These are phyloP conservation scores for Evernia prunastri DNA, from an alignment of 495 filamentous ascomycete species.

Conservation along the genomic window DNA sequence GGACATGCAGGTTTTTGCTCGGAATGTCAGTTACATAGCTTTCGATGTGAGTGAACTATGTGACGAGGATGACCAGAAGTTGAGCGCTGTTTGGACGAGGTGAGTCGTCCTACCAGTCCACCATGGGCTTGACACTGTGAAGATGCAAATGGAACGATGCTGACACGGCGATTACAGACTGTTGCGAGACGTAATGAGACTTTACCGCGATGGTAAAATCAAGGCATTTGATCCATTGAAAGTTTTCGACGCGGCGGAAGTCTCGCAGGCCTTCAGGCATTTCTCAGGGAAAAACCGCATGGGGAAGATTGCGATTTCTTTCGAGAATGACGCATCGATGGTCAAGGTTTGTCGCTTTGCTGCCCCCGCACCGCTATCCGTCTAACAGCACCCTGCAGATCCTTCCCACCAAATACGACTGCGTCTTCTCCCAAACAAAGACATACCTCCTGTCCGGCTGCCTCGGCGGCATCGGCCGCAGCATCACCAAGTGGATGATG, in stretches of 20 bases:
- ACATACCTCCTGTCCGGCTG: conserved; percentile 35
- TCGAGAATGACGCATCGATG: conserved; percentile 5
- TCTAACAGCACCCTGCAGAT: conserved; percentile 6
- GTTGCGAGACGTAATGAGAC: conserved; percentile 1
- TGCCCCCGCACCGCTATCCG: background rate
- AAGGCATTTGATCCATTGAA: conserved; percentile 5
- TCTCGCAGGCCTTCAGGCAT: conserved; percentile 1
- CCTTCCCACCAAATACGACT: conserved; percentile 5
- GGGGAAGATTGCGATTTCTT: conserved; percentile 9
- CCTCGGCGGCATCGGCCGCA: conserved; percentile 34
- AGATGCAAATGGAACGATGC: background rate
- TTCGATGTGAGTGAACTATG: conserved; percentile 8
- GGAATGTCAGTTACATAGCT: conserved; percentile 29
- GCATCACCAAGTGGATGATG: conserved; percentile 33
- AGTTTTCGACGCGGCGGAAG: conserved; percentile 8
- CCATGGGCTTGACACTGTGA: background rate
- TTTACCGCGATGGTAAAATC: conserved; percentile 6
- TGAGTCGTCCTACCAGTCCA: background rate
- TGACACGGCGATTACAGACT: background rate
- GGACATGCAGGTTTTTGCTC: background rate
- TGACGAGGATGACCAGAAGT: background rate
- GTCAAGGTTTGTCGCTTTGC: conserved; percentile 4
- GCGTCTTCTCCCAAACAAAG: conserved; percentile 5
- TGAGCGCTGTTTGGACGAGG: no score
- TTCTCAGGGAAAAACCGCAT: background rate